These are phyloP conservation scores for Arthrobotrys conoides DNA, from an alignment of 2,329 filamentous ascomycete species.

Conservation along the genomic window DNA sequence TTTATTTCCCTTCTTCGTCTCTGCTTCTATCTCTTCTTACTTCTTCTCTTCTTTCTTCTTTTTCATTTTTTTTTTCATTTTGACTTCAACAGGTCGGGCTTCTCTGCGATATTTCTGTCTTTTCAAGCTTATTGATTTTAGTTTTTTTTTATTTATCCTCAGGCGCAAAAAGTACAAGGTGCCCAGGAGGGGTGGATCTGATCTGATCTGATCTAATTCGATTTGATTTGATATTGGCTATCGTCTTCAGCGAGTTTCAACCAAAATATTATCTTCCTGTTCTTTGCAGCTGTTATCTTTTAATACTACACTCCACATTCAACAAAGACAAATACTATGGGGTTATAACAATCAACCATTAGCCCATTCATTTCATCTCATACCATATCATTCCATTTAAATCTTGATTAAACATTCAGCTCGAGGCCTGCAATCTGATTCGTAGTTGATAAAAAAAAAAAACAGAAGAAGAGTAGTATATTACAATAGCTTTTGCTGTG, in stretches of 20 bases:
- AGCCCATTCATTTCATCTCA: neutral
- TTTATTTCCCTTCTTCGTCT: neutral
- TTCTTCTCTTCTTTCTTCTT: neutral
- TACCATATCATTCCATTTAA: neutral
- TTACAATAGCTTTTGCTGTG: neutral
- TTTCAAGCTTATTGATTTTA: neutral
- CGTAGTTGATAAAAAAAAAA: neutral
- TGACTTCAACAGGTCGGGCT: neutral
- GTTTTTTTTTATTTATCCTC: constrained; percentile 10
- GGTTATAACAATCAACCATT: neutral
- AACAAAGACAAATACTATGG: neutral
- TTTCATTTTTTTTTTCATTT: neutral
- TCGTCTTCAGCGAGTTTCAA: constrained; percentile 12
- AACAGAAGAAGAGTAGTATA: too few species aligned
- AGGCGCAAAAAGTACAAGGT: constrained; percentile 12
- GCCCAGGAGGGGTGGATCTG: neutral
- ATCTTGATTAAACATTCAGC: neutral
- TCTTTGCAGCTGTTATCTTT: neutral
- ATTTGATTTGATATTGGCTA: constrained; percentile 20
- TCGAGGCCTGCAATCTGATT: neutral
- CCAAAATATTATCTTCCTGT: neutral
- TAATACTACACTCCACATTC: neutral
- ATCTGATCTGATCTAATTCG: neutral
- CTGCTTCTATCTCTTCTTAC: neutral
- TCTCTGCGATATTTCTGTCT: neutral